Conservation (phyloP, 208 protist genomes). For the Trypanosoma lewisi region DNA sequence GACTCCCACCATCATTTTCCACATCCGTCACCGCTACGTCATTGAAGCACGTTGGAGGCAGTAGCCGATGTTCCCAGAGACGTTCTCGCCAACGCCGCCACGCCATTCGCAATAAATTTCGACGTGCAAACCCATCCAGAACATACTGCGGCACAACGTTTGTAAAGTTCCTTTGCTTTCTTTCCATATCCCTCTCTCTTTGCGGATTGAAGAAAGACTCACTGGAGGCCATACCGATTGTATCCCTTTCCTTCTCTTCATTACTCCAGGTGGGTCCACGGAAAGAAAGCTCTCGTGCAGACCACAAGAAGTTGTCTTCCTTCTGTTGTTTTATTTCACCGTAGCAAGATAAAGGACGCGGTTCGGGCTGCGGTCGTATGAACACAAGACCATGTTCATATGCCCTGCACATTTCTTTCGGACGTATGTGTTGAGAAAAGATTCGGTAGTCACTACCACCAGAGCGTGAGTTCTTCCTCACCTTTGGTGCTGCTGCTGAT, state of each 20-base stretch:
- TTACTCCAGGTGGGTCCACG: not conserved
- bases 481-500: too few relatives aligned
- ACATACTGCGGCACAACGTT: constrained; percentile 12
- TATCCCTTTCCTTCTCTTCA: not conserved
- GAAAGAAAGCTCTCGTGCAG: constrained; percentile 1
- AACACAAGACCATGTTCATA: constrained; percentile 6
- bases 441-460: not conserved
- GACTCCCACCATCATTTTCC: not conserved
- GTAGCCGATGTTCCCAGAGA: not conserved
- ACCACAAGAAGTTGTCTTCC: constrained; percentile 3
- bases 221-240: not conserved
- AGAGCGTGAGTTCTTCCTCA: not conserved
- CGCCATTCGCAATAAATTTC: constrained; percentile 4
- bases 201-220: not conserved
- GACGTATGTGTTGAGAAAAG: not conserved
- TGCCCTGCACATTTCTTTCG: not conserved
- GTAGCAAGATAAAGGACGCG: constrained; percentile 10
- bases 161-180: not conserved
- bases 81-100: constrained; percentile 19
- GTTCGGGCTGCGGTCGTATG: constrained; percentile 13
- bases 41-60: not conserved
- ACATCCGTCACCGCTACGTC: not conserved
- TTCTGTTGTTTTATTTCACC: not conserved
- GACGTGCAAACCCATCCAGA: constrained; percentile 9
- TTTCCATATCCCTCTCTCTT: not conserved